These are phyloP conservation scores for Rhizomucor miehei DNA, from an alignment of 371 early-diverging fungal species.

Conservation along the genomic window DNA sequence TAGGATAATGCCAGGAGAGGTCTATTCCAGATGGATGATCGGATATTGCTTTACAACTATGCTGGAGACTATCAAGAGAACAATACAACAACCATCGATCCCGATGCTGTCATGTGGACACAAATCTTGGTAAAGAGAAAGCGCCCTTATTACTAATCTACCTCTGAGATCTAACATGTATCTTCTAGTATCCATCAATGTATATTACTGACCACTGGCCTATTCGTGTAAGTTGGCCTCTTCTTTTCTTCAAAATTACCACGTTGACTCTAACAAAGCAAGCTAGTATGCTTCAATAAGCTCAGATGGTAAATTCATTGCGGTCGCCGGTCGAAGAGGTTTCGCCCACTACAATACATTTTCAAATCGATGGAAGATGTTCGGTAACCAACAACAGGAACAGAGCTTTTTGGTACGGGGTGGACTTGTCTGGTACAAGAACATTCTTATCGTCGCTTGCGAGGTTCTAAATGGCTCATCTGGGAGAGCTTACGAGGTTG, in stretches of 20 bases:
- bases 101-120: constrained; percentile 77
- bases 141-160: too few relatives aligned
- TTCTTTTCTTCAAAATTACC: neutral
- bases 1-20: constrained; percentile 71
- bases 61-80: constrained; percentile 61
- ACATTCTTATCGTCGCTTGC: constrained; percentile 67
- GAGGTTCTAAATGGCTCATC: constrained; percentile 28
- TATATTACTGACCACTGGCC: constrained; percentile 87
- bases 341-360: constrained; percentile 73
- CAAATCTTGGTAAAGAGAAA: constrained; percentile 69
- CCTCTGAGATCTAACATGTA: neutral
- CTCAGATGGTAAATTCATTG: constrained; percentile 69
- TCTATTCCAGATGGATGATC: constrained; percentile 68
- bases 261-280: neutral
- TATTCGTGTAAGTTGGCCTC: constrained; percentile 58
- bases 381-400: constrained; percentile 85
- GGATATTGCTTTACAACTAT: constrained; percentile 67
- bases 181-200: constrained; percentile 61
- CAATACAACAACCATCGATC: constrained; percentile 68
- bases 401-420: constrained; percentile 71
- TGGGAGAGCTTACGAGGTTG: constrained; percentile 60
- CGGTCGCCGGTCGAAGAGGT: constrained; percentile 80
- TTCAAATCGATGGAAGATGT: constrained; percentile 81
- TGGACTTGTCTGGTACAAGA: constrained; percentile 78
- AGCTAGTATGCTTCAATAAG: constrained; percentile 64